Evolutionary conservation across 2,329 filamentous ascomycete genomes (phyloP).

Genomic region (Rhinocladiella mackenziei): DNA sequence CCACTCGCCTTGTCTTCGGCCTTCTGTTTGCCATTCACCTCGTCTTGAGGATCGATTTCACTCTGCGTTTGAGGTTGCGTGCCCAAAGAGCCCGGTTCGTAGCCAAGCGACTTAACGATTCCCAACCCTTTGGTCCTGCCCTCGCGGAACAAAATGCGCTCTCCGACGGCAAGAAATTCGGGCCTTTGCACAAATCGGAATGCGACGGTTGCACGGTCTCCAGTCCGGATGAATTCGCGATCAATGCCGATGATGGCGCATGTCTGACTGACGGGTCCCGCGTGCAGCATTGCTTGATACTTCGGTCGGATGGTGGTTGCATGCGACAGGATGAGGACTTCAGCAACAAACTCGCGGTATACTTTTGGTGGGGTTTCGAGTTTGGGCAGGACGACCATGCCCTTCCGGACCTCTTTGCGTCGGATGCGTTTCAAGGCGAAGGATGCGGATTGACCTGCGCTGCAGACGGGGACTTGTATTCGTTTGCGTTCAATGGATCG

Average conservation of each 20-base stretch:
- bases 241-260: slow-evolving; percentile 98
- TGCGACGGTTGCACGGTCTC: slow-evolving; percentile 87
- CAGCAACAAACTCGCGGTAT: slow-evolving; percentile 71
- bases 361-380: slow-evolving; percentile 71
- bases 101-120: slow-evolving; percentile 87
- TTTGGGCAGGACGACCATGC: slow-evolving; percentile 93
- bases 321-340: slow-evolving; percentile 90
- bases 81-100: slow-evolving; percentile 60
- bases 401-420: slow-evolving; percentile 90
- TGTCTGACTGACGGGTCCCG: slow-evolving; percentile 90
- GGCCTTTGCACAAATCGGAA: slow-evolving; percentile 93
- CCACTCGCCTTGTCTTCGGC: slow-evolving; percentile 9
- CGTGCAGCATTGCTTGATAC: slow-evolving; percentile 97
- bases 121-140: slow-evolving; percentile 92
- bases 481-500: slow-evolving; percentile 93
- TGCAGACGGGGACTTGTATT: slow-evolving; percentile 79
- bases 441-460: slow-evolving; percentile 86
- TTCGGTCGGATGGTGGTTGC: slow-evolving; percentile 95
- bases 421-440: slow-evolving; percentile 86
- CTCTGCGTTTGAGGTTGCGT: slow-evolving; percentile 30
- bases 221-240: slow-evolving; percentile 88
- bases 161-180: slow-evolving; percentile 84
- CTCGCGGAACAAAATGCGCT: slow-evolving; percentile 87
- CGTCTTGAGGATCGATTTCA: slow-evolving; percentile 1
- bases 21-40: slow-evolving; percentile 13